Conservation (phyloP, 2,329 filamentous ascomycete genomes). For the Talaromyces rugulosus region DNA sequence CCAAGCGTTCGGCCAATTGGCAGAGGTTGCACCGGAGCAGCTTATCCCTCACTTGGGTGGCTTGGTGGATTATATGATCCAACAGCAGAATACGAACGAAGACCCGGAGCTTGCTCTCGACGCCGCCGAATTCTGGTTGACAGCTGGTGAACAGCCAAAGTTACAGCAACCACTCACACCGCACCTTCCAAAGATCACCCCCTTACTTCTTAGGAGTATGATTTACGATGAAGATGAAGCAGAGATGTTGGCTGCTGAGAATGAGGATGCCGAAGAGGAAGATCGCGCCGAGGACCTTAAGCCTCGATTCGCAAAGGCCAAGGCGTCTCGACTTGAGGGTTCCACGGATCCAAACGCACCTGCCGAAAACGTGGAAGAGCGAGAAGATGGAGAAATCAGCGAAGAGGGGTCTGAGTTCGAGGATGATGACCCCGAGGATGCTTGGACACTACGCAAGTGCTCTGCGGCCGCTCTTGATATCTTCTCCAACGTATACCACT, state of each 20-base stretch:
- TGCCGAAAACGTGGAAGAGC: constrained; percentile 47
- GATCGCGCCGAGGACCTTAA: constrained; percentile 89
- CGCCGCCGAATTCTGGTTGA: constrained; percentile 96
- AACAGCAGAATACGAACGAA: constrained; percentile 74
- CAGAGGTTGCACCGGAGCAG: constrained; percentile 86
- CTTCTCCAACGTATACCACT: constrained; percentile 84
- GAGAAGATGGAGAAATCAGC: constrained; percentile 70
- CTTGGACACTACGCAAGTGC: constrained; percentile 95
- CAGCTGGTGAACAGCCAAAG: constrained; percentile 80
- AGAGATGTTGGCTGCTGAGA: constrained; percentile 73
- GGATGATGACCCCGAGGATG: constrained; percentile 73
- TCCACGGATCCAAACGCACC: constrained; percentile 43
- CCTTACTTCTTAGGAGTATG: constrained; percentile 89
- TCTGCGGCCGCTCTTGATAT: constrained; percentile 93
- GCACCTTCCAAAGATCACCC: constrained; percentile 78
- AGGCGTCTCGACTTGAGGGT: constrained; percentile 53
- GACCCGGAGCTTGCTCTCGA: constrained; percentile 90
- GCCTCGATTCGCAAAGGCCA: constrained; percentile 78
- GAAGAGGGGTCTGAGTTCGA: constrained; percentile 82
- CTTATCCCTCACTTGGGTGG: constrained; percentile 82
- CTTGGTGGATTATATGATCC: constrained; percentile 87
- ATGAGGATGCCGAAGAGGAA: constrained; percentile 85
- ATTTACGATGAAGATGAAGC: constrained; percentile 95
- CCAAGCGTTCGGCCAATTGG: constrained; percentile 84
- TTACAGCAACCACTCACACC: constrained; percentile 73